Base-by-base conservation (phyloP, 2,329 filamentous ascomycete species). In the Hortaea sp. region DNA sequence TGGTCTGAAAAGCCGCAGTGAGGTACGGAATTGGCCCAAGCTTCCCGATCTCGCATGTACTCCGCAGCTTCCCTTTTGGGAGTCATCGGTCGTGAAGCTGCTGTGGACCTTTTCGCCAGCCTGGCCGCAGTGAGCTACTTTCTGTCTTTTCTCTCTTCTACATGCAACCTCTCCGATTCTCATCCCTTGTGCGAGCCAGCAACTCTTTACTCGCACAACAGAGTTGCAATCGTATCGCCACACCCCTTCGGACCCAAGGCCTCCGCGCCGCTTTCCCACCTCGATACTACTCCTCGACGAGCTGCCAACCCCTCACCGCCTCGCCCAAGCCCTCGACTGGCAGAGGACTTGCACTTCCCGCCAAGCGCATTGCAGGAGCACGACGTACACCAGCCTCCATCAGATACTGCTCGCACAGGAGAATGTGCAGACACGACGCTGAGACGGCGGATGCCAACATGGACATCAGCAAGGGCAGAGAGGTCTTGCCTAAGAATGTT, bases 401-500 rank as follows among this genome's bases (percentile, higher is more conserved):
- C 47, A 73, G 83, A 63, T 68, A 82, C 65, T 92, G 86, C 68
- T 90, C 86, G 45, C 84, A 84, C 67, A 78, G 82, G 69, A 90
- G 44, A 45, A 90, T 89, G 81, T 86, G 84, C 68, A 78, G 77
- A 64, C 73, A 72, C 57, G 78, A 77, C 53, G 68, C 66, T 42
- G 76, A 78, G 52, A 70, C 68, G 51, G 72, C 74, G 46, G 73
- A 71, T 52, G 71, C 76, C 57, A 77, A 74, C 58, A 70, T 77
- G 53, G 74, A 81, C 63, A 73, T 84, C 57, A 68, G 75, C 44
- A 75, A 77, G 56, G 81, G 78, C 53, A 82, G 90, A 59, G 85
- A 94, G 72, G 83, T 97, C 54, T 76, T 97, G 58, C 92, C 90
- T 44, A 81, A 82, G 68, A 94, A 95, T 63, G 88, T 95, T 60